Percentiles rank a stretch among this genome's conserved stretches.
phyloP scores from a whole-genome alignment of 495 filamentous ascomycete genomes.

The Neurospora hispaniola region DNA sequence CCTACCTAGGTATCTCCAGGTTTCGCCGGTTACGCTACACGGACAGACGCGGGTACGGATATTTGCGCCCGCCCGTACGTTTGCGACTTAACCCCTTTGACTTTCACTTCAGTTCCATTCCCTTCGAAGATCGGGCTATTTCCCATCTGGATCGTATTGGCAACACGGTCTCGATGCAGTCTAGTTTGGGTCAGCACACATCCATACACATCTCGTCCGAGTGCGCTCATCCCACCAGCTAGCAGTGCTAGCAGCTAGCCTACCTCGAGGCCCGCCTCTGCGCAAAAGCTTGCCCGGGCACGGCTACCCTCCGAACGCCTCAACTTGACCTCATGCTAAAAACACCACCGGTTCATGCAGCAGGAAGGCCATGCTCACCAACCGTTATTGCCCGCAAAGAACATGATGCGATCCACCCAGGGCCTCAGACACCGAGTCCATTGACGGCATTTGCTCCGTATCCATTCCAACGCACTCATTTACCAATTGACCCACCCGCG shows the following conservation, averaged over 20 bases:
- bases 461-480: constrained; percentile 9
- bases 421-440: constrained; percentile 29
- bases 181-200: neutral
- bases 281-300: neutral
- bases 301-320: neutral
- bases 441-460: constrained; percentile 17
- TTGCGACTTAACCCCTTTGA: neutral
- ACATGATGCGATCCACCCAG: constrained; percentile 31
- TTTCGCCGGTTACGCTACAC: neutral
- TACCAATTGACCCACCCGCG: constrained; percentile 14
- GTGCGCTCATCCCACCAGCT: neutral
- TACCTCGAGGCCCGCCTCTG: neutral
- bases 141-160: neutral
- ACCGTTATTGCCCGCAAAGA: constrained; percentile 12
- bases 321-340: constrained; percentile 24
- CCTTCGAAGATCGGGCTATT: neutral
- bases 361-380: constrained; percentile 8
- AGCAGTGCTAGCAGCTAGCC: neutral
- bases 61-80: neutral
- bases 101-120: neutral
- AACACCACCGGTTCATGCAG: constrained; percentile 23
- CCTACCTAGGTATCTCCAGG: neutral
- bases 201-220: neutral
- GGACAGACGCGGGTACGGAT: neutral
- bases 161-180: neutral